Percentiles rank a stretch among this genome's conserved stretches.
phyloP scores from a whole-genome alignment of 108 stramenopile genomes.

The Nitzschia palea region DNA sequence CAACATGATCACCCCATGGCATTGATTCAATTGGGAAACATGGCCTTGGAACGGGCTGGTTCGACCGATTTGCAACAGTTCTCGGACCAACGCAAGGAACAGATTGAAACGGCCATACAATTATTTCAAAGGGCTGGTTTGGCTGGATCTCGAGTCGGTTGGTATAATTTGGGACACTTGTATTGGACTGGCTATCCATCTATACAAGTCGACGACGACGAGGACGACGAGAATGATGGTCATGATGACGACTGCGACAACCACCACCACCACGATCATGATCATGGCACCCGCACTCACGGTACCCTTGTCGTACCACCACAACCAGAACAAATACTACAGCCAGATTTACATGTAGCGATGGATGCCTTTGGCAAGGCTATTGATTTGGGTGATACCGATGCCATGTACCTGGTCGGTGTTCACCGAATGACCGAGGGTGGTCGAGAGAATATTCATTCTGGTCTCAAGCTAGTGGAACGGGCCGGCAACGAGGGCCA shows the following conservation, averaged over 20 bases:
- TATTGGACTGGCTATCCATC: constrained; percentile 61
- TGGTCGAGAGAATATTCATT: constrained; percentile 7
- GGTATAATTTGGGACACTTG: constrained; percentile 78
- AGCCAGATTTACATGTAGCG: constrained; percentile 28
- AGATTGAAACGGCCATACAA: constrained; percentile 39
- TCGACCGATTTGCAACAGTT: neutral
- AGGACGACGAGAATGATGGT: constrained; percentile 19
- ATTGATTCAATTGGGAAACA: constrained; percentile 63
- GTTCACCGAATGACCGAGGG: constrained; percentile 53
- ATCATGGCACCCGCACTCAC: neutral
- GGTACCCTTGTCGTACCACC: neutral
- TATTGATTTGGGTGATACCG: constrained; percentile 72
- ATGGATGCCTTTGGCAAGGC: constrained; percentile 72
- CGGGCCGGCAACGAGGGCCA: constrained; percentile 57
- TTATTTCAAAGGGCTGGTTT: constrained; percentile 59
- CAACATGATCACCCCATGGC: constrained; percentile 57
- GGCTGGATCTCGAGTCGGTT: constrained; percentile 64
- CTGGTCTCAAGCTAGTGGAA: constrained; percentile 32
- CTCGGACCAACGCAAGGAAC: constrained; percentile 9
- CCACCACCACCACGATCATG: no score
- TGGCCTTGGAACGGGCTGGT: constrained; percentile 33
- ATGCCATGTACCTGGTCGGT: constrained; percentile 83
- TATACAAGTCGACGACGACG: neutral
- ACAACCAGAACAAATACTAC: constrained; percentile 5
- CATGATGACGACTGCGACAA: neutral